Conservation (phyloP, 1,284 basidiomycete genomes). For the Trichosporon faecale region DNA sequence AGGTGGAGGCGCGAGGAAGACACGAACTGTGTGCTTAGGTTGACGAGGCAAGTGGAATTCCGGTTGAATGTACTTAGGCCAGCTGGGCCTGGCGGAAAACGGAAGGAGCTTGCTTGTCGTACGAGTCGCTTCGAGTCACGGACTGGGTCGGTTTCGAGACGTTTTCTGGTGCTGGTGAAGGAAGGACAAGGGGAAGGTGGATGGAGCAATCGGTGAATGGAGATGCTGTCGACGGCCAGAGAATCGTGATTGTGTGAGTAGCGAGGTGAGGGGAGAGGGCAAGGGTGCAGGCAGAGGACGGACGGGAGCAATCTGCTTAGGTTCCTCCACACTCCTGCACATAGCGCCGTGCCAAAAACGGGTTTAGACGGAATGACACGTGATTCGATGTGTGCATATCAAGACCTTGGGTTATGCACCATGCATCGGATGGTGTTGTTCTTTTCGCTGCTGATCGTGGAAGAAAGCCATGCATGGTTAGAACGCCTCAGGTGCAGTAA, state of each 20-base stretch:
- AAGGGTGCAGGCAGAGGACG: not conserved
- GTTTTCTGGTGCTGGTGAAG: not conserved
- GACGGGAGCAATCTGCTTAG: not conserved
- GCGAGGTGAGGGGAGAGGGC: constrained; percentile 3
- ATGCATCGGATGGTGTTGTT: not conserved
- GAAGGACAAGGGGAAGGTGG: not conserved
- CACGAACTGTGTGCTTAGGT: not conserved
- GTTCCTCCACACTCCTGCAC: constrained; percentile 3
- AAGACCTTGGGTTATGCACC: not conserved
- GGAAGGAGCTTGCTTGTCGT: not conserved
- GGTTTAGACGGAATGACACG: not conserved
- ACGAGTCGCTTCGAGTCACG: not conserved
- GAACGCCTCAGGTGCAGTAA: not conserved
- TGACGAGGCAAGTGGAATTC: not conserved
- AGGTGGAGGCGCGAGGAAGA: not conserved
- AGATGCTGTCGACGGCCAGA: not conserved
- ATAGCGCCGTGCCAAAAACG: constrained; percentile 2
- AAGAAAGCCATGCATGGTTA: not conserved
- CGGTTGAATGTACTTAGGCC: not conserved
- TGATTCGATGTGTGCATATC: not conserved
- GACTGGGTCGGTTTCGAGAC: not conserved
- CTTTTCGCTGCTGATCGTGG: not conserved
- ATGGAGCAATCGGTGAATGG: not conserved
- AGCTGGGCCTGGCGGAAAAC: not conserved
- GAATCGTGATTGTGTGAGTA: not conserved